Percentiles rank a stretch among this genome's conserved stretches.
phyloP scores from a whole-genome alignment of 306 rosid species.

The Casuarina equisetifolia region DNA sequence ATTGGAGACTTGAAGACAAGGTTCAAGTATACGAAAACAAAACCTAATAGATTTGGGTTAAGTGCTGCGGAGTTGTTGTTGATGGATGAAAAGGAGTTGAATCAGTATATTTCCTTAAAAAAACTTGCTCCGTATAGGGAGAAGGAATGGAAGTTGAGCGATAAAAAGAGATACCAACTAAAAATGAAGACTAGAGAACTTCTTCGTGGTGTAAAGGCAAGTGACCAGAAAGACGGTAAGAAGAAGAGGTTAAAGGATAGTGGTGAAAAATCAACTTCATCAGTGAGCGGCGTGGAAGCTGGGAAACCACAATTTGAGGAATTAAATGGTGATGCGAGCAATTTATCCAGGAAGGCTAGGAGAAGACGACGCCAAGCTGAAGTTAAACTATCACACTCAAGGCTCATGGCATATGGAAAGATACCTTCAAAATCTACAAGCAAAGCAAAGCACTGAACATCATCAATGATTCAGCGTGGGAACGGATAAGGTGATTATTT shows the following conservation, averaged over 20 bases:
- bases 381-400: conserved; percentile 36
- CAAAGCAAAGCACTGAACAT: conserved; percentile 43
- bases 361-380: conserved; percentile 45
- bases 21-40: conserved; percentile 83
- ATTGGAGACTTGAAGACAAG: conserved; percentile 89
- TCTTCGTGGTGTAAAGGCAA: conserved; percentile 32
- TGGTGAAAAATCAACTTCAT: conserved; percentile 33
- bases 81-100: conserved; percentile 79
- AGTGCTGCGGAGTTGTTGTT: conserved; percentile 48
- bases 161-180: conserved; percentile 51
- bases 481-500: conserved; percentile 39
- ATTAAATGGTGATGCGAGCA: conserved; percentile 28
- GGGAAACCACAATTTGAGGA: conserved; percentile 37
- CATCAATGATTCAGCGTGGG: conserved; percentile 4
- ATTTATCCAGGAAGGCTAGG: conserved; percentile 61
- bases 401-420: conserved; percentile 58
- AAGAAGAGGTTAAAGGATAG: conserved; percentile 38
- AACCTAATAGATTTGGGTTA: conserved; percentile 67
- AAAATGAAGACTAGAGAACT: conserved; percentile 65
- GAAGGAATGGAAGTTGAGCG: conserved; percentile 75
- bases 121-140: conserved; percentile 82
- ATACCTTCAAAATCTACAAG: conserved; percentile 48
- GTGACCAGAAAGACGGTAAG: conserved; percentile 33
- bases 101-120: conserved; percentile 74
- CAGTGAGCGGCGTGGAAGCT: conserved; percentile 28